Evolutionary conservation across 2,329 filamentous ascomycete species (phyloP), one percentile per base, ranked within the genome.

Genomic region (Penicillium sp.): DNA sequence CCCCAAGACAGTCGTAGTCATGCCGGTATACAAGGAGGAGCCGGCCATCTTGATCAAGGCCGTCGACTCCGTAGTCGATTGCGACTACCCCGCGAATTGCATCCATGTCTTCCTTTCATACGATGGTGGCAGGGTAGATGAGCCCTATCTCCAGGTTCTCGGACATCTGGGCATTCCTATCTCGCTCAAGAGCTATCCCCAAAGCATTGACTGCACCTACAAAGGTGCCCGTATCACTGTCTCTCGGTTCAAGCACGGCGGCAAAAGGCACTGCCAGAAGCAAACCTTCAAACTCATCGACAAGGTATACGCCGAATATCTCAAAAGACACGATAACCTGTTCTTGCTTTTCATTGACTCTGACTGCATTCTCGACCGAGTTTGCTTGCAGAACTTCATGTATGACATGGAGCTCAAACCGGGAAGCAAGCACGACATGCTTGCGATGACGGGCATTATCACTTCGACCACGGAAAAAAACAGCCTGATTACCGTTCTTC

Each of bases 351-450:
- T 97, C 76, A 97, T 97, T 70, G 93, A 97, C 76, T 97, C 92
- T 0, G 93, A 97, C 71, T 97, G 94, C 74, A 94, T 97, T 58
- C 80, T 97, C 47, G 93, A 97, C 77, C 85, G 86, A 55, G 86
- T 92, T 39, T 97, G 93, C 71, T 84, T 97, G 56, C 93, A 97
- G 71, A 97, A 97, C 73, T 97, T 97, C 75, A 90, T 97, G 78
- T 97, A 94, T 74, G 93, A 97, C 71, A 97, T 97, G 94, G 92
- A 97, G 74, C 81, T 97, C 57, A 96, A 93, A 73, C 93, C 93
- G 1, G 92, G 92, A 51, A 96, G 92, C 76, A 86, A 90, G 69
- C 86, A 87, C 69, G 91, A 95, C 71, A 97, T 96, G 91, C 81
- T 97, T 68, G 93, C 93, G 49, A 97, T 97, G 91, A 97, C 93